Percentiles rank a stretch among this genome's conserved stretches.
phyloP scores from a whole-genome alignment of 345 rosid species.

The Hirschfeldia incana region DNA sequence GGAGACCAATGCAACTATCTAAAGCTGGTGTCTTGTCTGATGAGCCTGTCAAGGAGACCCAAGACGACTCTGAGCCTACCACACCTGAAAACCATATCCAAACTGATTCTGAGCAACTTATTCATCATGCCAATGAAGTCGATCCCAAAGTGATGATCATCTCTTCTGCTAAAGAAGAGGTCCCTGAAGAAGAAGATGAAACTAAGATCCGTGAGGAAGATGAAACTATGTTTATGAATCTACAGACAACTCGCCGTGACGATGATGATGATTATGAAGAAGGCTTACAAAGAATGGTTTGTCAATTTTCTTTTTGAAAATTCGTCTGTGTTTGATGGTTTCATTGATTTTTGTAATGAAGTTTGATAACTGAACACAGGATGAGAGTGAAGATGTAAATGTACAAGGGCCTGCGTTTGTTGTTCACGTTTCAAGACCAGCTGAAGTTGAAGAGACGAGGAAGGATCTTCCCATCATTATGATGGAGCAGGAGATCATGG shows the following conservation, averaged over 20 bases:
- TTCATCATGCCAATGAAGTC: conserved; percentile 7
- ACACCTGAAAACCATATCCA: background rate
- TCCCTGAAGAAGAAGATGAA: too few species aligned
- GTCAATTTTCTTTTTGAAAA: background rate
- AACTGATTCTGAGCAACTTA: background rate
- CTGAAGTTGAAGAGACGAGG: background rate
- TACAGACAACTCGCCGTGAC: background rate
- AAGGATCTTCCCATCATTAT: background rate
- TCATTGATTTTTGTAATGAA: background rate
- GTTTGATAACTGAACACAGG: background rate
- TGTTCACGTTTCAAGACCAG: background rate
- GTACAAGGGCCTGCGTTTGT: background rate
- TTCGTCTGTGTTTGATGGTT: background rate
- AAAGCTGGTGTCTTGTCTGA: conserved; percentile 55
- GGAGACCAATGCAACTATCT: conserved; percentile 54
- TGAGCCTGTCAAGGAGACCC: conserved; percentile 26
- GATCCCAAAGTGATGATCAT: conserved; percentile 20
- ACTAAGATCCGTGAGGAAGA: background rate
- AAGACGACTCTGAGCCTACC: conserved; percentile 6
- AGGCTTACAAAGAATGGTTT: background rate
- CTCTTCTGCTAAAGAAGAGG: conserved; percentile 33
- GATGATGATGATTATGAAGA: background rate
- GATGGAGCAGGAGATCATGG: background rate
- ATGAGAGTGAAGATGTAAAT: background rate
- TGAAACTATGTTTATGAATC: background rate